Evolutionary conservation across 176 grass and related monocot genomes (phyloP).

Genomic region (Musa schizocarpa): DNA sequence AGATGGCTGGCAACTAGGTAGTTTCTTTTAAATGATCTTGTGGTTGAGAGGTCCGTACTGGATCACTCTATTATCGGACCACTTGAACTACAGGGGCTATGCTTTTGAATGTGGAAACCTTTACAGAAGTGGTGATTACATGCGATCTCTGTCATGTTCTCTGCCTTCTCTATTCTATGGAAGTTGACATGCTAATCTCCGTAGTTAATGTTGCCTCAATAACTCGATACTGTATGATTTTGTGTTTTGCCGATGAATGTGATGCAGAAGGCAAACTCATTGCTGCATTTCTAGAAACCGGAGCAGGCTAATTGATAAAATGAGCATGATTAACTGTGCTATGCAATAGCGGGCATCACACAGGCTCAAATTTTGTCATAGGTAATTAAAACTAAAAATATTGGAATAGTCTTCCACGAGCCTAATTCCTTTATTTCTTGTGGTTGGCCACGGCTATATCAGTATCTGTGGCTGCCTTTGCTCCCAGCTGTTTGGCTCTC

Average conservation of each 20-base stretch:
- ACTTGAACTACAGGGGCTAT: not conserved
- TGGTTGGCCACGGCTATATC: not conserved
- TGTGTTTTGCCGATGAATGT: too few species aligned
- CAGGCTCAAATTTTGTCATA: too few species aligned
- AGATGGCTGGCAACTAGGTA: not conserved
- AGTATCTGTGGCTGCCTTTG: not conserved
- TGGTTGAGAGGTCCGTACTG: not conserved
- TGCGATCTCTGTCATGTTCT: not conserved
- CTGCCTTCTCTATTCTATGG: too few species aligned
- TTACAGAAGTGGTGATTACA: not conserved
- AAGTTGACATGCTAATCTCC: too few species aligned
- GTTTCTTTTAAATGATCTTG: not conserved
- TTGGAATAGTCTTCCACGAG: not conserved
- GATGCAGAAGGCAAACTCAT: too few species aligned
- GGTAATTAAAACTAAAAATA: not conserved
- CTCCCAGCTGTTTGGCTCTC: not conserved
- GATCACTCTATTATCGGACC: not conserved
- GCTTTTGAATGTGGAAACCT: not conserved
- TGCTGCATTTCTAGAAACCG: too few species aligned
- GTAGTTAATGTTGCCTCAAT: too few species aligned
- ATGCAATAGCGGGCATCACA: too few species aligned
- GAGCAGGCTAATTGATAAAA: too few species aligned
- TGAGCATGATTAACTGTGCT: too few species aligned
- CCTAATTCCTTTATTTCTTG: not conserved
- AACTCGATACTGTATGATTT: too few species aligned